Evolutionary conservation across 176 grass and related monocot genomes (phyloP), one percentile per base, ranked within the genome.

Genomic region (Ensete glaucum): DNA sequence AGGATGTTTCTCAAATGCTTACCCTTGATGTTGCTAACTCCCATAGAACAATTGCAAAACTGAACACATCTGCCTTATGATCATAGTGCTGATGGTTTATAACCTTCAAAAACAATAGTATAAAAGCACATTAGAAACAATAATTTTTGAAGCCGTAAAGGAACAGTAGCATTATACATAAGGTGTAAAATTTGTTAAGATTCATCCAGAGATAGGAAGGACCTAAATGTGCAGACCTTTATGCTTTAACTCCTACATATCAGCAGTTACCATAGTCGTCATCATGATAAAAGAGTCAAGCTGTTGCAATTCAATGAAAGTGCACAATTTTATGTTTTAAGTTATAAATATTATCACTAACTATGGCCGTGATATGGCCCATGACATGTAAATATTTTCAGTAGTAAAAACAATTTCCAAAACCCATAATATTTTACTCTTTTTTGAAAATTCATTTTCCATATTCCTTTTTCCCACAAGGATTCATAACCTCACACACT

Each of bases 11-110:
- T 62, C 22, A 2, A 76, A 72, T 53, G 2, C 77, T 84, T 86
- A 99, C 95, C 90, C 88, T 99, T 69, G 88, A 87, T 76, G 90
- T 99, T 60, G 70, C 73, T 73, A 99, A 67, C 76, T 99, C 95
- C 95, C 90, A 99, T 68, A 94, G 75, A 68, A 99, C 90, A 60
- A 99, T 76, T 79, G 88, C 90, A 83, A 94, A 99, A 82, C 95
- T 99, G 76, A 99, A 99, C 57, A 99, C 79, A 77, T 99, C 95
- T 72, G 90, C 90, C 76, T 85, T 99, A 9, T 91, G 73, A 82
- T 94, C 85, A 77, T 99, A 99, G 25, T 80, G 82, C 69, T 76
- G 88, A 79, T 99, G 95, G 70, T 99, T 91, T 93, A 99, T 99
- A 70, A 99, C 91, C 95, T 99, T 69, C 57, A 22, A 64, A 63